Evolutionary conservation across 2,329 filamentous ascomycete species (phyloP).

Genomic region (Sporothrix schenckii): DNA sequence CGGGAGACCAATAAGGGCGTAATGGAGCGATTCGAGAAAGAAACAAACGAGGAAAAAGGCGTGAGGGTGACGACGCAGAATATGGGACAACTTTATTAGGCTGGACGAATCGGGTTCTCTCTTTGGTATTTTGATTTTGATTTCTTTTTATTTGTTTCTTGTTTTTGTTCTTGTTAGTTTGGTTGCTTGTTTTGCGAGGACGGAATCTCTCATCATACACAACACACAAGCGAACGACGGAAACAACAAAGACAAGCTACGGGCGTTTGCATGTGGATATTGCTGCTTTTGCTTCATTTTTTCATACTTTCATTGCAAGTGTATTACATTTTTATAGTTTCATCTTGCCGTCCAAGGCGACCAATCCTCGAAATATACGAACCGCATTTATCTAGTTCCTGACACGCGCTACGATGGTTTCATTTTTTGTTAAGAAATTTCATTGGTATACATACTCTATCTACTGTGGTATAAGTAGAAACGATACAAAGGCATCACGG

Average conservation of each 20-base stretch:
- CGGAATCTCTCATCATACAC: constrained; percentile 6
- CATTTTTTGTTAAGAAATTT: neutral
- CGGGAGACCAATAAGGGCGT: constrained; percentile 1
- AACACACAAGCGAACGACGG: constrained; percentile 26
- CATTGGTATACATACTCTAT: neutral
- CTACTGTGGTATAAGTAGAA: neutral
- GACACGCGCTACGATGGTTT: no score
- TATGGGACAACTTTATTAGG: neutral
- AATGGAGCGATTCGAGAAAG: neutral
- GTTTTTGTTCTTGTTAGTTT: neutral
- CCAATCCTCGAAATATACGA: constrained; percentile 11
- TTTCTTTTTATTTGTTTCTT: neutral
- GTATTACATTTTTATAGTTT: neutral
- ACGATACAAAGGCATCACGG: neutral
- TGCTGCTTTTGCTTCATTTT: neutral
- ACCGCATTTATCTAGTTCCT: neutral
- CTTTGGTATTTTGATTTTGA: constrained; percentile 17
- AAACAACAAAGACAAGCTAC: constrained; percentile 16
- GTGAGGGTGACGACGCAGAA: neutral
- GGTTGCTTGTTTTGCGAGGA: neutral
- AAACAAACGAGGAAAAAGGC: neutral
- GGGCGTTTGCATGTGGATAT: constrained; percentile 20
- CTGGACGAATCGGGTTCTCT: neutral
- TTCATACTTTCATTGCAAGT: neutral
- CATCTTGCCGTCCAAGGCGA: neutral